Base-by-base conservation (phyloP, 2,329 filamentous ascomycete species). In the Diplodia mutila region DNA sequence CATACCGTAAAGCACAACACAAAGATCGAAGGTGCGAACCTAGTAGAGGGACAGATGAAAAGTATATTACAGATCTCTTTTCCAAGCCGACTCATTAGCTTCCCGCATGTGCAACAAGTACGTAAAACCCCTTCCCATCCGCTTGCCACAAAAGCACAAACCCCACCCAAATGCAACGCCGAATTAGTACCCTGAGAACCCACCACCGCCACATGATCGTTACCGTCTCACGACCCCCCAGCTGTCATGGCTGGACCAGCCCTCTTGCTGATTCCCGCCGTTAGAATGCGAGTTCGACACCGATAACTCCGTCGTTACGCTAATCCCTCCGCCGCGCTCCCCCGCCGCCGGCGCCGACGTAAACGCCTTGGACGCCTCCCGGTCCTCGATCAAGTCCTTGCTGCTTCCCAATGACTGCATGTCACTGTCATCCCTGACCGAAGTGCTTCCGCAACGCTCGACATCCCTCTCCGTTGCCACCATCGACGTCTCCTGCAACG, bases 311-410 rank as follows among this genome's bases (percentile, higher is more conserved):
- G 57, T 61, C 18, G 25, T 61, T 11, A 61, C 57, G 6, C 23
- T 61, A 37, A 61, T 61, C 6, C 57, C 57, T 8, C 18, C 23
- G 9, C 18, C 46, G 1, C 48, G 42, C 42, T 46, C 18, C 14
- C 37, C 37, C 16, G 37, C 12, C 4, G 42, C 14, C 6, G 42
- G 42, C n/a, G 42, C n/a, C n/a, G 25, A 16, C 2, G 42, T 25
- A n/a, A 32, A 32, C 6, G 25, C 37, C 18, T 48, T 61, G 23
- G 55, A 61, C 6, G 23, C 18, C 29, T 61, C 39, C 6, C 57
- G 57, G 14, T 61, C 57, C 6, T 32, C 25, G 25, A 61, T 61
- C 39, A 61, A 32, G 12, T 61, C 57, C 23, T 61, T 61, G 39
- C 57, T 61, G n/a, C 57, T 61, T 1, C 57, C 42, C 25, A 61